These are phyloP conservation scores for Lachnellula suecica DNA, from an alignment of 2,329 filamentous ascomycete species.

Conservation along the genomic window DNA sequence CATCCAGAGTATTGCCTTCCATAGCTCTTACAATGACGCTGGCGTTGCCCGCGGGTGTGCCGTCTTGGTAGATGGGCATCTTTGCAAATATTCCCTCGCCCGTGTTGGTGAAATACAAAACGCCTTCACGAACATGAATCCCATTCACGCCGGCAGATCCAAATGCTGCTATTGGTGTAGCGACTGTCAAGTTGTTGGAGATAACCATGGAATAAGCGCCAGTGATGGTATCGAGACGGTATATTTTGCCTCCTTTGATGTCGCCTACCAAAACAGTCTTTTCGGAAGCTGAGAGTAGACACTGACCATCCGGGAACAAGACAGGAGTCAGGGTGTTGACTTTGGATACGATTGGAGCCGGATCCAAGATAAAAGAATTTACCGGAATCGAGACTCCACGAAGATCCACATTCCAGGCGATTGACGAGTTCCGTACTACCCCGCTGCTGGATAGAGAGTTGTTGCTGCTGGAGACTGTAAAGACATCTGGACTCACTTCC, in stretches of 20 bases:
- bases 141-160: conserved; percentile 19
- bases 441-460: neutral
- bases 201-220: conserved; percentile 19
- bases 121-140: conserved; percentile 19
- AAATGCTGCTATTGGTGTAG: neutral
- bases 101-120: conserved; percentile 26
- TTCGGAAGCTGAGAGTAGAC: neutral
- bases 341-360: conserved; percentile 23
- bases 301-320: neutral
- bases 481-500: conserved; percentile 34
- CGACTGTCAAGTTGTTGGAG: conserved; percentile 16
- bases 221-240: conserved; percentile 20
- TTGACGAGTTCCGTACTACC: neutral
- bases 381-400: conserved; percentile 21
- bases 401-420: conserved; percentile 2
- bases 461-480: conserved; percentile 17
- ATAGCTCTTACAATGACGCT: too few species aligned
- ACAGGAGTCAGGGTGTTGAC: conserved; percentile 25
- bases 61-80: neutral
- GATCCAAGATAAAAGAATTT: conserved; percentile 6
- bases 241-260: conserved; percentile 22
- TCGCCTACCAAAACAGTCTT: conserved; percentile 25
- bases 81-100: conserved; percentile 11
- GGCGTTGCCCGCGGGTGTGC: neutral
- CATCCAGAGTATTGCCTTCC: too few species aligned